Evolutionary conservation across 1,284 basidiomycete genomes (phyloP).

Genomic region (Pisolithus thermaeus): DNA sequence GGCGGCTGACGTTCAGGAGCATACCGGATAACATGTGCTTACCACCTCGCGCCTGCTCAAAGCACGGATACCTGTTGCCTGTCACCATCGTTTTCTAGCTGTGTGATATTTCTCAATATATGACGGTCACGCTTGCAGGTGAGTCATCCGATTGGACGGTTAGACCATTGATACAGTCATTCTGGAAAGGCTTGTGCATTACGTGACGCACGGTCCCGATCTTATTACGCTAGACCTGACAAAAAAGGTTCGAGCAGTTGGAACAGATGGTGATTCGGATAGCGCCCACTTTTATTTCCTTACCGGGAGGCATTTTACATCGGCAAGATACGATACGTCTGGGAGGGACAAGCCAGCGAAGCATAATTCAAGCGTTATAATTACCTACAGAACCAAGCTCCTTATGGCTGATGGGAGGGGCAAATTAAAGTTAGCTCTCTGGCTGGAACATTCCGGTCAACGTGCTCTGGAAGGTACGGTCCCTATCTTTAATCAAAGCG

Average conservation of each 20-base stretch:
- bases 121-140: background rate
- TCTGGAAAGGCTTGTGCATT: background rate
- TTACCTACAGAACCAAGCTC: constrained; percentile 7
- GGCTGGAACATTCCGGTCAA: constrained; percentile 2
- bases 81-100: background rate
- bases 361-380: background rate
- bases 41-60: background rate
- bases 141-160: background rate
- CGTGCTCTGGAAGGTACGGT: constrained; percentile 6
- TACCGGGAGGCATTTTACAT: background rate
- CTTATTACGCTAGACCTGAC: background rate
- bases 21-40: background rate
- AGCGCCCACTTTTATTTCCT: background rate
- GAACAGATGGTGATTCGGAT: background rate
- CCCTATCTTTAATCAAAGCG: constrained; percentile 11
- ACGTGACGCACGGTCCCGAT: background rate
- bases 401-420: constrained; percentile 14
- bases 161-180: background rate
- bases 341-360: background rate
- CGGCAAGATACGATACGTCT: no score
- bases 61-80: background rate
- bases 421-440: constrained; percentile 25
- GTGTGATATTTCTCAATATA: background rate
- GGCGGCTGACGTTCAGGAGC: background rate
- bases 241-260: background rate